Evolutionary conservation across 306 rosid species (phyloP).

Genomic region (Carpinus fangiana): DNA sequence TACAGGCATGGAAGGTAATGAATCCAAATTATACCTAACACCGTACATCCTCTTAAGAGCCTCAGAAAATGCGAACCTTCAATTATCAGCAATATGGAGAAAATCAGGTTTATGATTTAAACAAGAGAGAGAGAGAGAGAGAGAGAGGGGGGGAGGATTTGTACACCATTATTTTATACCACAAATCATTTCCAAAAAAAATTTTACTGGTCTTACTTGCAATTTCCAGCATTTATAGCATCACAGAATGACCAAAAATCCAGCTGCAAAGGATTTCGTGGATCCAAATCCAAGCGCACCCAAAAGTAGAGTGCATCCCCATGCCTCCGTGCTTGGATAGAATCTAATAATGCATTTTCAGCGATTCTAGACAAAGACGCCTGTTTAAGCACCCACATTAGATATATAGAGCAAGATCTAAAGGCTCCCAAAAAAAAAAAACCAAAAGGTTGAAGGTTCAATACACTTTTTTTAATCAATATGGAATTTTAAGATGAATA

Average conservation of each 20-base stretch:
- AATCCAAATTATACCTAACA: conserved; percentile 42
- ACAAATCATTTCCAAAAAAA: conserved; percentile 1
- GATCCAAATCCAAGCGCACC: conserved; percentile 84
- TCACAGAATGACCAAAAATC: conserved; percentile 97
- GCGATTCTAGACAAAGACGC: conserved; percentile 73
- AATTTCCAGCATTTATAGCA: conserved; percentile 88
- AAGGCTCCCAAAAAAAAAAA: background rate
- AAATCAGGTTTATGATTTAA: conserved; percentile 19
- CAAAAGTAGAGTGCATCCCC: conserved; percentile 96
- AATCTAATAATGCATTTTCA: conserved; percentile 71
- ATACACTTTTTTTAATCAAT: background rate
- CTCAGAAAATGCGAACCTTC: conserved; percentile 79
- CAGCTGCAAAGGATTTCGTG: conserved; percentile 56
- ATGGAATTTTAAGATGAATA: background rate
- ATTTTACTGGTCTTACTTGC: conserved; percentile 63
- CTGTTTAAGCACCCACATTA: conserved; percentile 48
- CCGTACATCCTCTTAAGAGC: conserved; percentile 86
- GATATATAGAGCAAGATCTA: conserved; percentile 23
- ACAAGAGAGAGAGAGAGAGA: background rate
- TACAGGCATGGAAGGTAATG: conserved; percentile 82
- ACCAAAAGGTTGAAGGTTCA: background rate
- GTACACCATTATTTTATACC: conserved; percentile 1
- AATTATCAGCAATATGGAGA: conserved; percentile 20
- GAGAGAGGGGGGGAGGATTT: too few relatives aligned
- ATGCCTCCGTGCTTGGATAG: conserved; percentile 61